Conservation (phyloP, 345 rosid genomes). For the Ricinus communis region DNA sequence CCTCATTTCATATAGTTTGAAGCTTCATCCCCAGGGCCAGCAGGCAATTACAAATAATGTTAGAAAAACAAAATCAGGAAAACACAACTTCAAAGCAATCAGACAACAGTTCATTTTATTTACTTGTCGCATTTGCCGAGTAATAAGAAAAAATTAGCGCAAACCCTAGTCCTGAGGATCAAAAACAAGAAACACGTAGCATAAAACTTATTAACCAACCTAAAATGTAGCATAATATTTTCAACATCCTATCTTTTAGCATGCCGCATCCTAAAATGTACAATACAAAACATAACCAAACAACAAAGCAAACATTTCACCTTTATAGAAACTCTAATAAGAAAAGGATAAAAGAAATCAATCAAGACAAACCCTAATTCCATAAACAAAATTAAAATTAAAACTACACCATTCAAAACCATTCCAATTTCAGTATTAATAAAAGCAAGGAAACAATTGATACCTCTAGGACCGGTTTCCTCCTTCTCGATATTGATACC, state of each 20-base stretch:
- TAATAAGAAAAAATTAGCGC: neutral
- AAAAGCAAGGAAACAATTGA: neutral
- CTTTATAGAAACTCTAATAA: neutral
- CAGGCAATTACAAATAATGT: neutral
- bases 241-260: too few species aligned
- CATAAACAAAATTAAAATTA: neutral
- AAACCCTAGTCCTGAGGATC: too few species aligned
- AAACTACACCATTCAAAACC: neutral
- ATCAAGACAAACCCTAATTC: neutral
- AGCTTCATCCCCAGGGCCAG: neutral
- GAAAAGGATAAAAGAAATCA: too few species aligned
- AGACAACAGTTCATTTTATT: neutral
- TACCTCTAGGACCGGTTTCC: constrained; percentile 15
- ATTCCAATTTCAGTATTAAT: too few species aligned
- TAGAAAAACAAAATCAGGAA: neutral
- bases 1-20: neutral
- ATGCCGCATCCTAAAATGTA: too few species aligned
- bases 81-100: neutral
- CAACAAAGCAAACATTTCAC: neutral
- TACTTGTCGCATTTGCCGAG: neutral
- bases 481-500: constrained; percentile 15
- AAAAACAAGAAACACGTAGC: too few species aligned
- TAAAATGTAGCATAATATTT: too few species aligned
- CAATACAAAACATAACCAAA: neutral
- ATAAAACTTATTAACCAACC: too few species aligned